Conservation (phyloP, 176 grass and related monocot genomes). For the Avena eriantha region DNA sequence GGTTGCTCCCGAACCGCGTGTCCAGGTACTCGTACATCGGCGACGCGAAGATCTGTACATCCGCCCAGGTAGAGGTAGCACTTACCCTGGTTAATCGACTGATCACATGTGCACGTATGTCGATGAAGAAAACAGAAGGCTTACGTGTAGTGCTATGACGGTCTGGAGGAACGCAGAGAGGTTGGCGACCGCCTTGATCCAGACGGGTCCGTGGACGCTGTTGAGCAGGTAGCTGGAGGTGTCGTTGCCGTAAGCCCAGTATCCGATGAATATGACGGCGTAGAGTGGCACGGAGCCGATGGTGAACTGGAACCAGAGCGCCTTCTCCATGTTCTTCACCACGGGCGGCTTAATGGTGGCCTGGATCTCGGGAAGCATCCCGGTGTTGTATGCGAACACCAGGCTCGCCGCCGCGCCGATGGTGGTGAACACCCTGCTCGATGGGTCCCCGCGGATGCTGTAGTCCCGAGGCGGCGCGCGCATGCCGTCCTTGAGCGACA, state of each 20-base stretch:
- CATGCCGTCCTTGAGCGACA: slow-evolving; percentile 60
- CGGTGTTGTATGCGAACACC: slow-evolving; percentile 81
- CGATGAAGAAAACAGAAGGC: no score
- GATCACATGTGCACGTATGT: no score
- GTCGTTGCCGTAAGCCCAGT: slow-evolving; percentile 76
- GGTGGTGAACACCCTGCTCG: slow-evolving; percentile 50
- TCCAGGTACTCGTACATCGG: slow-evolving; percentile 83
- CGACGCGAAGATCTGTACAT: slow-evolving; percentile 69
- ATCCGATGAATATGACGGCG: slow-evolving; percentile 57
- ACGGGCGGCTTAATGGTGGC: slow-evolving; percentile 65
- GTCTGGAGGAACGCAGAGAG: slow-evolving; percentile 71
- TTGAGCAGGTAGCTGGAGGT: slow-evolving; percentile 73
- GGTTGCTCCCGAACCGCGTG: slow-evolving; percentile 59
- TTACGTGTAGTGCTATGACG: slow-evolving; percentile 38
- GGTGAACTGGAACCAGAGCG: slow-evolving; percentile 75
- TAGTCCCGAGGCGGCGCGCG: slow-evolving; percentile 55
- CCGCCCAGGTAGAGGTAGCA: no score
- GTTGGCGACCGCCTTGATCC: slow-evolving; percentile 63
- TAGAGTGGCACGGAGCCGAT: slow-evolving; percentile 57
- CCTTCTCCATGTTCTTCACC: slow-evolving; percentile 75
- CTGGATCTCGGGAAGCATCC: slow-evolving; percentile 86
- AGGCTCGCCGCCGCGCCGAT: slow-evolving; percentile 66
- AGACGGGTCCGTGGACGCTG: slow-evolving; percentile 60
- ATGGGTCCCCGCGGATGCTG: slow-evolving; percentile 51
- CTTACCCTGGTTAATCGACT: no score